Base-by-base conservation (phyloP, 1,284 basidiomycete species). In the Omphalotus olearius region DNA sequence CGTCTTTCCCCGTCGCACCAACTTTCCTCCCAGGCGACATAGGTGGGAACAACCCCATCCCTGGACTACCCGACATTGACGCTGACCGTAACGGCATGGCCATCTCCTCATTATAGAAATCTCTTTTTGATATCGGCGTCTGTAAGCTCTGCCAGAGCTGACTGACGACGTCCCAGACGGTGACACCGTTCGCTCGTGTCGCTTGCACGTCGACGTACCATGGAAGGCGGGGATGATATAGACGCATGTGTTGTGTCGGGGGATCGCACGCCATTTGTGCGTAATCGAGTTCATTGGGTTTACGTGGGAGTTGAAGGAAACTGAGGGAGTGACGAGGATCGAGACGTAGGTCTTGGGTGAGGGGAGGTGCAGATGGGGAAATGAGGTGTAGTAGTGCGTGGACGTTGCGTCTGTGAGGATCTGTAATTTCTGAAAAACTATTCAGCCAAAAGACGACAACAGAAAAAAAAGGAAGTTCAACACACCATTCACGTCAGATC, bases 181-280 rank as follows among this genome's bases (percentile, higher is more conserved):
- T 83, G 39, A 83, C 41, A 13, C 41, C 41, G 36, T 25, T 18
- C 5, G 18, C 10, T 74, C 62, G 1, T 72, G 69, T 47, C 74
- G 72, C 17, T 66, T 60, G 59, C 20, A 81, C 66, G 50, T 80
- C 78, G 61, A 83, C 74, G 60, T 75, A 79, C 81, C 82, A 83
- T 1, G 81, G 82, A 7, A 80, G 62, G 28, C 68, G 68, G 0
- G 72, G 65, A 59, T 80, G 77, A 55, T 71, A 76, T 46, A 83
- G 55, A 10, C 76, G 73, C 66, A 83, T 72, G 53, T 67, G 66
- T 18, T 66, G 56, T 1, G 72, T 64, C 0, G 76, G 64, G 0
- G 81, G 81, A 30, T 69, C 66, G 23, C 73, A 75, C 9, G 69
- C 74, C 28, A 74, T 66, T 47, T 73, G 73, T 18, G 63, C 66